phyloP scores from a whole-genome alignment of 345 rosid species.

The Gossypium raimondii region DNA sequence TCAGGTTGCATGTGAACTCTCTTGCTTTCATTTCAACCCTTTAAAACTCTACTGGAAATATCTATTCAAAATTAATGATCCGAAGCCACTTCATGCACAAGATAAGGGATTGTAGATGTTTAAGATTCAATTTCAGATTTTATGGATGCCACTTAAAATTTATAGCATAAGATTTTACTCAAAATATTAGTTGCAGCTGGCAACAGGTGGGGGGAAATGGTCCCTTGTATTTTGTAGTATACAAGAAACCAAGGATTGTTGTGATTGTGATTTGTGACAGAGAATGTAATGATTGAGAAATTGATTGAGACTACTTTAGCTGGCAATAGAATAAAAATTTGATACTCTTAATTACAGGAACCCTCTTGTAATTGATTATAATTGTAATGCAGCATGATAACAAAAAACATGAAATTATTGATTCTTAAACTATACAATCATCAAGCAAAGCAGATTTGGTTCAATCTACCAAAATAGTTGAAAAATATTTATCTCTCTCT shows the following conservation, averaged over 20 bases:
- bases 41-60: neutral
- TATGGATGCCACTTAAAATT: neutral
- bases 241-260: neutral
- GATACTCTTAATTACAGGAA: neutral
- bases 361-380: neutral
- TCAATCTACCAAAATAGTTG: neutral
- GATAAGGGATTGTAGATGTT: too few relatives aligned
- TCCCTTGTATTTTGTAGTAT: neutral
- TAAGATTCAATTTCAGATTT: too few relatives aligned
- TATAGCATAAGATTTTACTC: neutral
- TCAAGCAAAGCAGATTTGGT: neutral
- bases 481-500: neutral
- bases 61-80: neutral
- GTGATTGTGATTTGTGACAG: neutral
- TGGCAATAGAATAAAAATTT: neutral
- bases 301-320: neutral
- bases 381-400: neutral
- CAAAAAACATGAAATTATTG: neutral
- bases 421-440: neutral
- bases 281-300: neutral
- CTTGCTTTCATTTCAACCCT: neutral
- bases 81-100: neutral
- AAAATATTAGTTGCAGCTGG: neutral
- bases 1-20: neutral
- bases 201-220: neutral